Conservation (phyloP, 2,329 filamentous ascomycete species). For the Trichoderma hamatum region DNA sequence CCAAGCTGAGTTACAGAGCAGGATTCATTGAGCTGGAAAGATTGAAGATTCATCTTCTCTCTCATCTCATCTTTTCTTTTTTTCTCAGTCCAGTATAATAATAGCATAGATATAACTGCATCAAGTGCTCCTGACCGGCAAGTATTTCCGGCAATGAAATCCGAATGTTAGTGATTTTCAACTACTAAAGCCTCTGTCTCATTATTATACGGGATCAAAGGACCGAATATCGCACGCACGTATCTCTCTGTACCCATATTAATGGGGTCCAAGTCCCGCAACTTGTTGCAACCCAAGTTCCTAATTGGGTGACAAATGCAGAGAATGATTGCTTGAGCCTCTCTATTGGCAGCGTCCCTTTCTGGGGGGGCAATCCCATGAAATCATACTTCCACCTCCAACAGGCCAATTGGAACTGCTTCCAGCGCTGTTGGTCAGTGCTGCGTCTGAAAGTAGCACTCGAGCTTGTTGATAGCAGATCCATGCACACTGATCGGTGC, state of each 20-base stretch:
- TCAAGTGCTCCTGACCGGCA: neutral
- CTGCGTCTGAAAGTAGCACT: neutral
- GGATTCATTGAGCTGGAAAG: neutral
- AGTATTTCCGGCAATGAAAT: neutral
- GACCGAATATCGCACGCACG: constrained; percentile 21
- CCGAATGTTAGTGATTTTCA: neutral
- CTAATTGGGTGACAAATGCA: constrained; percentile 9
- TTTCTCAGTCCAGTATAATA: neutral
- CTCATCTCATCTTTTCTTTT: neutral
- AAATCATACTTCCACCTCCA: neutral
- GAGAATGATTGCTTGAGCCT: neutral
- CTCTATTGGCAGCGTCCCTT: constrained; percentile 7
- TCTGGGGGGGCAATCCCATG: neutral
- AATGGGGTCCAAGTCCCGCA: constrained; percentile 16
- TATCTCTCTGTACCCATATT: constrained; percentile 17
- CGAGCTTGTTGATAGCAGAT: neutral
- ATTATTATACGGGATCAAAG: constrained; percentile 18
- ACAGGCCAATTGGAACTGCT: constrained; percentile 11
- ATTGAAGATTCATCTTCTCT: neutral
- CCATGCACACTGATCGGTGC: neutral
- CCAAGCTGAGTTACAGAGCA: neutral
- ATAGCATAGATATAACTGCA: neutral
- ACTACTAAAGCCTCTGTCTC: neutral
- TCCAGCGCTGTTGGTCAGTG: constrained; percentile 1
- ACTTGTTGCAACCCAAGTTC: neutral